Base-by-base conservation (phyloP, 139 green algal genomes). In the Tetradesmus obliquus region DNA sequence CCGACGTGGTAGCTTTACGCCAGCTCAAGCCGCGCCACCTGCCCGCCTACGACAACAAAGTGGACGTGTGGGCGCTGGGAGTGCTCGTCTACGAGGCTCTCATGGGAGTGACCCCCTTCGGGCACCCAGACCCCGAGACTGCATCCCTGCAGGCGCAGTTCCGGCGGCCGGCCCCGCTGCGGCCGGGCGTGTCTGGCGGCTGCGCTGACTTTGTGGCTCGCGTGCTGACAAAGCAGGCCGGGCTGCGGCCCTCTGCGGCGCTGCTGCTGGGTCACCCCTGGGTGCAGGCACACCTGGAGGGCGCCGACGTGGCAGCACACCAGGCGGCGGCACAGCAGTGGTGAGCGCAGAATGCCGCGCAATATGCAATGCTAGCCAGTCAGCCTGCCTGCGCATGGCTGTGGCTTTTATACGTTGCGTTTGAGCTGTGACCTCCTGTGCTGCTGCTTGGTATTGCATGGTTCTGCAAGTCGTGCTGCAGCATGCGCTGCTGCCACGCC, bases 1-100 rank as follows among this genome's bases (percentile, higher is more conserved):
- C 90, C 1, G 94, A 94, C 24, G 92, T 95, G 72, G 88, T 96
- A 1, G 95, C 95, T 71, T 93, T 51, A 32, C 32, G 90, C 91
- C 76, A 92, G 94, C 74, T 97, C 82, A 83, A 84, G 55, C 93
- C 95, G 90, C 84, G 89, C 10, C 94, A 97, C 55, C 93, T 97
- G 80, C 95, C 95, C 20, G 90, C 92, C 72, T 96, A 97, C 90
- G 86, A 95, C 79, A 93, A 96, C 60, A 95, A 96, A 83, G 94
- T 90, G 0, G 94, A 97, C 82, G 86, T 97, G 10, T 97, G 93
- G 94, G 93, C 86, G 58, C 1, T 94, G 12, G 95, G 95, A 3
- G 91, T 92, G 5, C 22, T 96, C 0, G 24, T 95, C 2, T 94
- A 94, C 82, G 94, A 97, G 92, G 84, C 92, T 1, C 81, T 97